Conservation (phyloP, 192 early-diverging fungal genomes). For the Mortierella claussenii region DNA sequence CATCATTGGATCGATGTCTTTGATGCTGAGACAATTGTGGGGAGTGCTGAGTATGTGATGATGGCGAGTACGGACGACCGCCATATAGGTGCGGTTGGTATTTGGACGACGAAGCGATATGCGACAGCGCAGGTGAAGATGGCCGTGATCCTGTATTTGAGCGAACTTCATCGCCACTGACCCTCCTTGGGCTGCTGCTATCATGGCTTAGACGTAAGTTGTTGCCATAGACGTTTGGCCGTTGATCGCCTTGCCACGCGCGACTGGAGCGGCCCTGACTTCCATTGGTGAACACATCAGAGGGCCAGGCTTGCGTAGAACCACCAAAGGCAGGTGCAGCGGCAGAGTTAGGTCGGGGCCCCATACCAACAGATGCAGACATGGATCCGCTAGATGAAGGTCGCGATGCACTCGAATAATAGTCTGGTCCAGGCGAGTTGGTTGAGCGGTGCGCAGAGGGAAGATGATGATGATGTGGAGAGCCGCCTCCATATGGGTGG, state of each 20-base stretch:
- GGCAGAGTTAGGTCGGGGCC: not conserved
- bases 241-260: conserved; percentile 9
- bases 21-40: conserved; percentile 12
- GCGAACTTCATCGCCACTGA: conserved; percentile 15
- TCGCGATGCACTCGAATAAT: conserved; percentile 13
- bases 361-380: not conserved
- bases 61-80: not conserved
- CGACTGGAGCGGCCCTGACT: conserved; percentile 8
- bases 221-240: not conserved
- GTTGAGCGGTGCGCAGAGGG: conserved; percentile 15
- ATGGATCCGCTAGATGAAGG: conserved; percentile 14
- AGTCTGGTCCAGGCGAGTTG: conserved; percentile 19
- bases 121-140: not conserved
- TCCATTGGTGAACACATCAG: conserved; percentile 5
- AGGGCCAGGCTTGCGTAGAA: conserved; percentile 10
- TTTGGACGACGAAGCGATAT: not conserved
- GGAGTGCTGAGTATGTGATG: not conserved
- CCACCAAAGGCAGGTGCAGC: conserved; percentile 3
- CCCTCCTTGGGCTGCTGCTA: conserved; percentile 11
- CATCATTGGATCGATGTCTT: conserved; percentile 28
- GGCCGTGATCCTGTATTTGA: not conserved
- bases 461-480: conserved; percentile 13
- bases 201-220: conserved; percentile 7
- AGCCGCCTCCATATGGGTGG: conserved; percentile 4
- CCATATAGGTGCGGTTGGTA: not conserved